phyloP scores from a whole-genome alignment of 176 grass and related monocot genomes.

The Urochloa ruziziensis region DNA sequence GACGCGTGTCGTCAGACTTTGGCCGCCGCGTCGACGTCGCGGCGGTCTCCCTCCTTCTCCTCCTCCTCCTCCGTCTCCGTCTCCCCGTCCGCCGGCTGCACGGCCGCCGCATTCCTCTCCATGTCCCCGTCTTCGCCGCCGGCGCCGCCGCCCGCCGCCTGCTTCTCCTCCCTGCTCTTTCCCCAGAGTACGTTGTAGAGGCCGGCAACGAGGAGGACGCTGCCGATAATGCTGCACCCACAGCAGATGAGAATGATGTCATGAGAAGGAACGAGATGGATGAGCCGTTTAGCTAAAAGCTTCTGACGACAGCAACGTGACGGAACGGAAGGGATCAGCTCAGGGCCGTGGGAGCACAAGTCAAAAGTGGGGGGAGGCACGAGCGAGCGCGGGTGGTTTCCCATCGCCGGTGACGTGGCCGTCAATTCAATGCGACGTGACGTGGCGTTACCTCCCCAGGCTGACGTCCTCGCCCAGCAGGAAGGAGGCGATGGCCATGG shows the following conservation, averaged over 20 bases:
- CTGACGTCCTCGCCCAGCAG: conserved; percentile 59
- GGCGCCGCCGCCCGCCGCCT: neutral
- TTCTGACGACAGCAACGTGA: neutral
- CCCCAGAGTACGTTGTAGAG: conserved; percentile 76
- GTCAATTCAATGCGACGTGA: neutral
- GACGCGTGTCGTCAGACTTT: neutral
- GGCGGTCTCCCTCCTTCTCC: neutral
- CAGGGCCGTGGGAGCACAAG: neutral
- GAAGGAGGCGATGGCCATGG: conserved; percentile 56
- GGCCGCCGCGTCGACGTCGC: neutral
- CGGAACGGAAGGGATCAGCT: no score
- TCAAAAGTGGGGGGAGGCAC: neutral
- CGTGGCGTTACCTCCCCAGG: conserved; percentile 48
- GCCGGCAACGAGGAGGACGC: conserved; percentile 55
- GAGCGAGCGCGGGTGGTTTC: neutral
- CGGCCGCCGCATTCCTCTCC: neutral
- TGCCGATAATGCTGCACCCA: conserved; percentile 55
- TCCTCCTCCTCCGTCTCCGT: neutral
- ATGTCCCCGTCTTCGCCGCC: neutral
- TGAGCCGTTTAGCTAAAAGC: neutral
- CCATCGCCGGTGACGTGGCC: neutral
- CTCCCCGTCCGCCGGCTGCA: neutral
- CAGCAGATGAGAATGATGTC: neutral
- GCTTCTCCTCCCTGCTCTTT: conserved; percentile 45
- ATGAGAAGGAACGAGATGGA: no score